Conservation (phyloP, 208 protist species). For the Crithidia expoeki region DNA sequence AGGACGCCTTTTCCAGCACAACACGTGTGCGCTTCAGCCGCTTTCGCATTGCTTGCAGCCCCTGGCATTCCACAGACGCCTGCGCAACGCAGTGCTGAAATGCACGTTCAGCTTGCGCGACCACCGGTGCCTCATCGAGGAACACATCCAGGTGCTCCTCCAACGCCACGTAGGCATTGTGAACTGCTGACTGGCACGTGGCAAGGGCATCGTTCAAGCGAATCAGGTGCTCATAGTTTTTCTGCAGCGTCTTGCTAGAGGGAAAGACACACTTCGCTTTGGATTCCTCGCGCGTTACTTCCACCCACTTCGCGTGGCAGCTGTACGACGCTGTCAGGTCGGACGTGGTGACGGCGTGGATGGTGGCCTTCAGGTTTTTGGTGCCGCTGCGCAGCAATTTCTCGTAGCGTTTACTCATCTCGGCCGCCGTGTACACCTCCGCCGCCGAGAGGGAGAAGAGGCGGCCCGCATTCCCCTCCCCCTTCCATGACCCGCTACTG, state of each 20-base stretch:
- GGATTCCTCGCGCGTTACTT: conserved; percentile 26
- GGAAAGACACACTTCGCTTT: conserved; percentile 31
- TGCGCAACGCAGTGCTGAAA: conserved; percentile 49
- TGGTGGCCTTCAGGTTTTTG: conserved; percentile 26
- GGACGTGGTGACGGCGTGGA: conserved; percentile 40
- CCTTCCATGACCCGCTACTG: neutral
- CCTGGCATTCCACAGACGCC: conserved; percentile 55
- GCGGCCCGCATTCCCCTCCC: neutral
- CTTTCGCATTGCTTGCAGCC: conserved; percentile 38
- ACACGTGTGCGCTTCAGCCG: conserved; percentile 32
- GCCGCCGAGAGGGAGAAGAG: conserved; percentile 17
- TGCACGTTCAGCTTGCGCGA: conserved; percentile 41
- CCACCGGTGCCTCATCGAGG: conserved; percentile 52
- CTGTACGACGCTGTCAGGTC: conserved; percentile 32
- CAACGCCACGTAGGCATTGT: conserved; percentile 41
- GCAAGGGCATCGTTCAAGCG: conserved; percentile 68
- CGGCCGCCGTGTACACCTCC: conserved; percentile 15
- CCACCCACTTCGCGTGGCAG: conserved; percentile 63
- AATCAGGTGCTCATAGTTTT: conserved; percentile 54
- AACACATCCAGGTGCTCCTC: conserved; percentile 53
- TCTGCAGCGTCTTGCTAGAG: conserved; percentile 28
- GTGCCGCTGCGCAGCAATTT: conserved; percentile 31
- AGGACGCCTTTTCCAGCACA: conserved; percentile 3
- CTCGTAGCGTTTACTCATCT: conserved; percentile 33
- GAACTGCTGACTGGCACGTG: conserved; percentile 53